A percentile compares a stretch with the other conserved stretches of the same genome.
Conservation (phyloP, 2,329 filamentous ascomycete species). For the Arthrinium puccinioides region DNA sequence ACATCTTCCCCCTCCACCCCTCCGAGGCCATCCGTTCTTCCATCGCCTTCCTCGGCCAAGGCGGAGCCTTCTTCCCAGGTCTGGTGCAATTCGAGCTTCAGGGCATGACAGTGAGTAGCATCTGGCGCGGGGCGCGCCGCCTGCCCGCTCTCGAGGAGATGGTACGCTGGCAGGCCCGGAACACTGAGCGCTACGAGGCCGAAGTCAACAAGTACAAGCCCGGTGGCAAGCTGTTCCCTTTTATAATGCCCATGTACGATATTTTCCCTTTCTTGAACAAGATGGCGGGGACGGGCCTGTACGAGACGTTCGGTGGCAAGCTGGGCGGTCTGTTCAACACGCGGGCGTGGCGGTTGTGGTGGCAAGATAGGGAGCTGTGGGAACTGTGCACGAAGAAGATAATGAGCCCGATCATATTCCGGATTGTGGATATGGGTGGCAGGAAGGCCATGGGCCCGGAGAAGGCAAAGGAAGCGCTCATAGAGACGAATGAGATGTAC, state of each 20-base stretch:
- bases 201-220: background rate
- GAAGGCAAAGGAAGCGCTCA: background rate
- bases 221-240: slow-evolving; percentile 5
- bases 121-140: slow-evolving; percentile 4
- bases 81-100: slow-evolving; percentile 8
- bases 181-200: background rate
- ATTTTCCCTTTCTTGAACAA: slow-evolving; percentile 5
- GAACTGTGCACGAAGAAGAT: slow-evolving; percentile 3
- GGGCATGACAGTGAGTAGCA: slow-evolving; percentile 6
- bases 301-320: slow-evolving; percentile 4
- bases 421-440: slow-evolving; percentile 4
- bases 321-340: slow-evolving; percentile 5
- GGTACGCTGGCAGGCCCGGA: background rate
- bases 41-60: slow-evolving; percentile 7
- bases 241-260: slow-evolving; percentile 1
- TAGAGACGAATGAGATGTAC: background rate
- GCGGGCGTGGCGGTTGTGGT: slow-evolving; percentile 8
- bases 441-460: background rate
- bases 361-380: slow-evolving; percentile 6
- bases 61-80: slow-evolving; percentile 2
- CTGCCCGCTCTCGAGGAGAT: slow-evolving; percentile 3
- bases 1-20: slow-evolving; percentile 4
- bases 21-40: slow-evolving; percentile 4
- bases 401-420: slow-evolving; percentile 5
- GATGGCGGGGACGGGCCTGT: slow-evolving; percentile 6